Evolutionary conservation across 306 rosid species (phyloP).

Genomic region (Carpinus viminea): DNA sequence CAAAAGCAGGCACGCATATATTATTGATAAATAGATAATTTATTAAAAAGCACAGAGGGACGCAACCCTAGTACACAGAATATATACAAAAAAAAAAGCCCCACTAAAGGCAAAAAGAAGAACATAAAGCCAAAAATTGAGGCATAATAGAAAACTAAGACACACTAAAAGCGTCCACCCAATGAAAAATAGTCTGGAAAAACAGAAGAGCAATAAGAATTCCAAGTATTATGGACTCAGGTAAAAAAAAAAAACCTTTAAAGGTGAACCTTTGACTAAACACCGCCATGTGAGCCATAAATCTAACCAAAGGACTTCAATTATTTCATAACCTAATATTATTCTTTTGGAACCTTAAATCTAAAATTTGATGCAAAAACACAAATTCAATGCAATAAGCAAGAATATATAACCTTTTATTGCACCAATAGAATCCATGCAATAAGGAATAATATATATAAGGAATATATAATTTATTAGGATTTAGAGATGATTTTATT

Average conservation of each 20-base stretch:
- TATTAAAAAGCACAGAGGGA: too few relatives aligned
- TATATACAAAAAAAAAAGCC: too few relatives aligned
- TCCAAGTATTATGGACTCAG: not conserved
- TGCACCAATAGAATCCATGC: not conserved
- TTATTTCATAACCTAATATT: not conserved
- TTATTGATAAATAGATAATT: too few relatives aligned
- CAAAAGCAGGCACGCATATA: not conserved
- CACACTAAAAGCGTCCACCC: too few relatives aligned
- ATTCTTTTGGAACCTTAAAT: not conserved
- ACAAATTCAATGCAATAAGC: not conserved
- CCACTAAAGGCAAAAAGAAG: too few relatives aligned
- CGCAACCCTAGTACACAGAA: too few relatives aligned
- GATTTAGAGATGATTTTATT: not conserved
- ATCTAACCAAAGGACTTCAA: not conserved
- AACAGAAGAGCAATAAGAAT: not conserved
- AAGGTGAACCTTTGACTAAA: not conserved
- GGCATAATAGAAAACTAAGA: too few relatives aligned
- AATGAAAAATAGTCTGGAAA: too few relatives aligned
- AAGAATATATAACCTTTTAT: too few relatives aligned
- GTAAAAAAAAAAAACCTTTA: not conserved
- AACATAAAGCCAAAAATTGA: too few relatives aligned
- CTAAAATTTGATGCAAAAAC: too few relatives aligned
- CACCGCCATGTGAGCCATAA: not conserved
- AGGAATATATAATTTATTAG: not conserved
- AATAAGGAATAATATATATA: not conserved